Evolutionary conservation across 768 basidiomycete genomes (phyloP).

Genomic region (Heimioporus sp.): DNA sequence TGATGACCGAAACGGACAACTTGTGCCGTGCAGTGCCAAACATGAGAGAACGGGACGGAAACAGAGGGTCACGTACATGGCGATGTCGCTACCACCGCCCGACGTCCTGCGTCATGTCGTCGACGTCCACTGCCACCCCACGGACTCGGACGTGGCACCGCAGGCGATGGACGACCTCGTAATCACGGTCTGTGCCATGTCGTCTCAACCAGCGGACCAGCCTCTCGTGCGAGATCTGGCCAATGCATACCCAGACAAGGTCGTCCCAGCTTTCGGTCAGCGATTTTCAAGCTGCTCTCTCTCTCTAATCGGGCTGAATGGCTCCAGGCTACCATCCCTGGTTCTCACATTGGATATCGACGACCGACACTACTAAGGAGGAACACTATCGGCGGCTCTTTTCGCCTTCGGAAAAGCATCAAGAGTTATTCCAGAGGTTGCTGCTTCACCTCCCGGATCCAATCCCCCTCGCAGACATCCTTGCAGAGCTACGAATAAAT

Average conservation of each 20-base stretch:
- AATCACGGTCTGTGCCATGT: conserved; percentile 85
- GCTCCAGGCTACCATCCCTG: conserved; percentile 89
- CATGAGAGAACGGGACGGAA: conserved; percentile 10
- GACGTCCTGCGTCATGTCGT: conserved; percentile 64
- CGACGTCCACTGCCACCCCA: conserved; percentile 93
- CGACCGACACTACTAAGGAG: conserved; percentile 49
- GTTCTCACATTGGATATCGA: conserved; percentile 80
- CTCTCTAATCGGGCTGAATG: conserved; percentile 10
- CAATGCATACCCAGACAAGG: conserved; percentile 53
- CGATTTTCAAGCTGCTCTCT: conserved; percentile 12
- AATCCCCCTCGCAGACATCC: conserved; percentile 51
- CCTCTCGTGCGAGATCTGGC: conserved; percentile 66
- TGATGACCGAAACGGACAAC: not conserved
- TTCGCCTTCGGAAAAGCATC: conserved; percentile 36
- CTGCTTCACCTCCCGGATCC: conserved; percentile 74
- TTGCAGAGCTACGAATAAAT: conserved; percentile 57
- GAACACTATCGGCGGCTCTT: conserved; percentile 78
- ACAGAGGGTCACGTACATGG: not conserved
- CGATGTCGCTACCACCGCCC: conserved; percentile 21
- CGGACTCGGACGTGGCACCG: conserved; percentile 57
- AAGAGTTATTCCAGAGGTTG: conserved; percentile 51
- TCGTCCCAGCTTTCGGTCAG: conserved; percentile 90
- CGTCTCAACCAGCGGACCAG: conserved; percentile 67
- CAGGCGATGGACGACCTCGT: conserved; percentile 52
- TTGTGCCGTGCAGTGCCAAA: conserved; percentile 7